These are phyloP conservation scores for Cymbopogon citratus DNA, from an alignment of 176 grass and related monocot species.

Conservation along the genomic window DNA sequence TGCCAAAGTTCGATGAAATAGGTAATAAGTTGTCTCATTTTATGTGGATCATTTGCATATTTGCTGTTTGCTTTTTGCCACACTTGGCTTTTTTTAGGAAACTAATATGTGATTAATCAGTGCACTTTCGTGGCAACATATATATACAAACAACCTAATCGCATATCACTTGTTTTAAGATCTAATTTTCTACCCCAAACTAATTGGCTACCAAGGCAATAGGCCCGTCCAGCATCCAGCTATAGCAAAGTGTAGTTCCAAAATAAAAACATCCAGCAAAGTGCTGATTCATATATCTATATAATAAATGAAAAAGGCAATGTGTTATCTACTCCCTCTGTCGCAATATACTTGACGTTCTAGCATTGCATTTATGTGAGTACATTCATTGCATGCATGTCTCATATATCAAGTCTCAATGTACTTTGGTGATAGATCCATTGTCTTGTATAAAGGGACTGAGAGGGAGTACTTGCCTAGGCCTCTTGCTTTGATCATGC, in stretches of 20 bases:
- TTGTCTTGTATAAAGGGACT: too few species aligned
- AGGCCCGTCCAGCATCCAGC: too few species aligned
- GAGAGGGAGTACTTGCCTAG: too few species aligned
- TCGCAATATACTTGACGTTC: too few species aligned
- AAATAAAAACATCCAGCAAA: neutral
- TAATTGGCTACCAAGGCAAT: neutral
- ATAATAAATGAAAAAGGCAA: neutral
- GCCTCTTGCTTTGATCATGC: too few species aligned
- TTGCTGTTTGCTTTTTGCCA: neutral
- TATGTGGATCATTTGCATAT: constrained; percentile 12
- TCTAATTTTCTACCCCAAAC: neutral
- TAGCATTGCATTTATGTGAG: too few species aligned
- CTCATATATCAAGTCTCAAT: too few species aligned
- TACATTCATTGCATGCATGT: too few species aligned
- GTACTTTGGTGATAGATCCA: too few species aligned
- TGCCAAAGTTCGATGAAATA: neutral
- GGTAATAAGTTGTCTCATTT: constrained; percentile 7
- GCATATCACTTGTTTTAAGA: neutral
- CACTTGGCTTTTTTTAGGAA: neutral
- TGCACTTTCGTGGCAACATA: neutral
- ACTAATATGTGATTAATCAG: neutral
- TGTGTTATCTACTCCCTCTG: neutral
- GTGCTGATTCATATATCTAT: neutral
- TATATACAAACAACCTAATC: neutral
- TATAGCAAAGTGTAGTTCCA: too few species aligned